Evolutionary conservation across 1,284 basidiomycete genomes (phyloP).

Genomic region (Moesziomyces sp.): DNA sequence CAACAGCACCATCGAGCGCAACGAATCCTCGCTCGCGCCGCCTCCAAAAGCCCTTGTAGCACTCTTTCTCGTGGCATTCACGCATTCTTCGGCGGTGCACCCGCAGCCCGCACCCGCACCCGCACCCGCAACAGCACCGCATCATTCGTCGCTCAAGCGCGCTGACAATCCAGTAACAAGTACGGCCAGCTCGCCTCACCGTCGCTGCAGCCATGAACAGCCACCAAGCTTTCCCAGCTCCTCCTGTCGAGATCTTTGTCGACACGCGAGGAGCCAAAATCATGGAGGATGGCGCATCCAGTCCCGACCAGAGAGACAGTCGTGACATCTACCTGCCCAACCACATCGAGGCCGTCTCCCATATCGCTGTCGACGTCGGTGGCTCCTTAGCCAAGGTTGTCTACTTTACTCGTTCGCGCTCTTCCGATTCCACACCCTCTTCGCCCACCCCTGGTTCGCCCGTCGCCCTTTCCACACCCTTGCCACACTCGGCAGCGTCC

Average conservation of each 20-base stretch:
- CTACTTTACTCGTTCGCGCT: constrained; percentile 79
- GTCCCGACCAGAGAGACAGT: constrained; percentile 58
- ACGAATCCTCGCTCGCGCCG: background rate
- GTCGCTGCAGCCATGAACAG: constrained; percentile 29
- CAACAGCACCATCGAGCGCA: background rate
- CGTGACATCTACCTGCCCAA: constrained; percentile 67
- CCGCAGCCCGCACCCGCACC: too few relatives aligned
- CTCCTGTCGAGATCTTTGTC: constrained; percentile 57
- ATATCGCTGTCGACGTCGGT: constrained; percentile 73
- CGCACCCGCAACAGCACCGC: too few relatives aligned
- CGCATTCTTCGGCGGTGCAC: background rate
- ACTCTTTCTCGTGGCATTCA: background rate
- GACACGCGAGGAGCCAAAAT: constrained; percentile 60
- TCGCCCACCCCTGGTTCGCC: constrained; percentile 19
- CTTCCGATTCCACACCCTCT: constrained; percentile 18
- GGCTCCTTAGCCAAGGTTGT: constrained; percentile 98
- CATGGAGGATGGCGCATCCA: constrained; percentile 57
- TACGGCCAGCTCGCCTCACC: background rate
- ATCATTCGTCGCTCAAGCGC: background rate
- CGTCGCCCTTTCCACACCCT: constrained; percentile 8
- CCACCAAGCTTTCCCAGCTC: constrained; percentile 40
- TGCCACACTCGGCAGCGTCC: constrained; percentile 10
- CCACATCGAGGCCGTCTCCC: constrained; percentile 64
- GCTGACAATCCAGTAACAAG: background rate
- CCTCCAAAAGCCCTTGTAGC: background rate